Evolutionary conservation across 1,284 basidiomycete species (phyloP), one percentile per base, ranked within the genome.

Genomic region (Omphalotus olearius): DNA sequence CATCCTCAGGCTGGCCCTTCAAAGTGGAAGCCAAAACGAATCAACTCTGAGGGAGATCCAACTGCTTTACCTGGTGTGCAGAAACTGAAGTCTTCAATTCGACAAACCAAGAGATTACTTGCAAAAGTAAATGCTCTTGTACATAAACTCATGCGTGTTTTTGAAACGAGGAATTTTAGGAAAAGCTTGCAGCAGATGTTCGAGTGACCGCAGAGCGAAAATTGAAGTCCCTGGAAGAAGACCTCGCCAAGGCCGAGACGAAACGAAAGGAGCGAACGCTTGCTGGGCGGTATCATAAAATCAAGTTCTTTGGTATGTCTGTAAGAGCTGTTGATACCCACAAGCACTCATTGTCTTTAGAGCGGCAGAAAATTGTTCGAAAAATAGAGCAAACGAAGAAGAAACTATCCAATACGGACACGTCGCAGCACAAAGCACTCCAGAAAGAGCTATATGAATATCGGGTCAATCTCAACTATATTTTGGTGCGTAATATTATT

Each of bases 221-320:
- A 52, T 64, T 91, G 40, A 84, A 82, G 59, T 77, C 84, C 1
- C 75, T 94, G 6, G 84, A 93, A 64, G 76, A 74, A 6, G 92
- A 95, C 61, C 74, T 94, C 17, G 78, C 77, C 25, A 76, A 73
- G 56, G 83, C 84, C 0, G 76, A 83, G 64, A 61, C 60, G 52
- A 69, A 72, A 49, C 71, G 73, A 11, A 87, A 88, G 61, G 92
- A 93, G 66, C 80, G 84, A 45, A 71, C 80, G 44, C 73, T 90
- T 59, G 87, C 90, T 0, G 68, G 77, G 40, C 79, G 79, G 57
- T 95, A 95, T 66, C 92, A 93, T 61, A 90, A 83, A 68, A 73
- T 92, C 62, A 94, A 92, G 67, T 94, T 94, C 70, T 94, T 94
- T 58, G 91, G 91, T 91, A 57, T 56, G 82, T 71, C 30, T 45